Conservation (phyloP, 495 filamentous ascomycete species). For the Pyrenula aspistea region DNA sequence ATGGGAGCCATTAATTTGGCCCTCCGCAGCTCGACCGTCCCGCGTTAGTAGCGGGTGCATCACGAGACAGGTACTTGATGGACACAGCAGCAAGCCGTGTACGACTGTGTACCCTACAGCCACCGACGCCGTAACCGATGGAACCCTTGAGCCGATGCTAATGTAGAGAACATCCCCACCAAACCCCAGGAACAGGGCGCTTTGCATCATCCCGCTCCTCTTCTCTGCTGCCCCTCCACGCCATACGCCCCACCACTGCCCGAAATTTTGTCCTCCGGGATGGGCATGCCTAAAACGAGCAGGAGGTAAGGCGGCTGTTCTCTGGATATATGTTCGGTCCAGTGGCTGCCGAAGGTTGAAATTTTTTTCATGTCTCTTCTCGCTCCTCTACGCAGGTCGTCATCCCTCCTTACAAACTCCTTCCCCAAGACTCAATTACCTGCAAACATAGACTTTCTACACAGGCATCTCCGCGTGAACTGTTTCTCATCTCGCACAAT, state of each 20-base stretch:
- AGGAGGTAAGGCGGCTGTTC: neutral
- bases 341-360: neutral
- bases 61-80: no score
- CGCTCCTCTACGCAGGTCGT: neutral
- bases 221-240: neutral
- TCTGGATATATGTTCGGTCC: neutral
- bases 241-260: neutral
- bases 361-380: neutral
- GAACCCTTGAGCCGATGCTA: no score
- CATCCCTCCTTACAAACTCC: neutral
- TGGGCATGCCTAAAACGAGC: neutral
- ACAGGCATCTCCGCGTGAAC: neutral
- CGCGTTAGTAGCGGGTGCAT: no score
- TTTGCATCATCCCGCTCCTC: no score
- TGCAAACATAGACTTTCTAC: no score
- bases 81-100: no score
- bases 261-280: neutral
- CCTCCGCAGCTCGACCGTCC: neutral
- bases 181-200: no score
- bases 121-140: no score
- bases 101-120: no score
- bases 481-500: neutral
- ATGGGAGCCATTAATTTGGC: no score
- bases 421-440: neutral
- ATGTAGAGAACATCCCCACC: neutral